Evolutionary conservation across 2,329 filamentous ascomycete genomes (phyloP), one percentile per base, ranked within the genome.

Genomic region (Monilinia fructicola): DNA sequence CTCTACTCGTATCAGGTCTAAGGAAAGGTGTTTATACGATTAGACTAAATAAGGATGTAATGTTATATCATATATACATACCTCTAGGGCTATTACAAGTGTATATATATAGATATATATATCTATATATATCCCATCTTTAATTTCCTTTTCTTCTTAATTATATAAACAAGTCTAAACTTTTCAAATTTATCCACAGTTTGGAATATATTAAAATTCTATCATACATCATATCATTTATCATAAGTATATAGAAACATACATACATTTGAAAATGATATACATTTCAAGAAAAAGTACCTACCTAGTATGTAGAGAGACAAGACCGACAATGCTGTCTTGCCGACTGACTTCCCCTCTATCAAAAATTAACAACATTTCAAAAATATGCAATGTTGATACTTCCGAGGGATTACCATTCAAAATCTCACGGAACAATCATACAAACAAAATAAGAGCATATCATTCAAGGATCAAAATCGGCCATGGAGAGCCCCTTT

Each of bases 401-500:
- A 7, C 44, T 38, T 26, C n/a, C 21, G 31, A 26, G 48, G 23
- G n/a, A 12, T 44, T 11, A 18, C 58, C 58, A 50, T 14, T 12
- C 18, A 12, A 50, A 23, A 4, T 21, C n/a, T 9, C 44, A 40
- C 31, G n/a, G 9, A 61, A 23, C 31, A 38, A 38, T 40, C 28
- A 38, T 12, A 61, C 10, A 6, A 14, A 40, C 16, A 26, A 2
- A 26, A 23, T 31, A 18, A 26, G 0, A 40, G 40, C 12, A 35
- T 12, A 16, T 38, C 58, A 50, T 4, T 12, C 28, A 26, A 18
- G 10, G 16, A 61, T 26, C 50, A 9, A 35, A 35, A 40, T 4
- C 21, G 16, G 23, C 44, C 38, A 61, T 61, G 58, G 58, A 61
- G 14, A 61, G 58, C 21, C 58, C 44, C 38, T 38, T 23, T 23